phyloP scores from a whole-genome alignment of 1,139 yeast genomes.

The Yamadazyma atlantica region DNA sequence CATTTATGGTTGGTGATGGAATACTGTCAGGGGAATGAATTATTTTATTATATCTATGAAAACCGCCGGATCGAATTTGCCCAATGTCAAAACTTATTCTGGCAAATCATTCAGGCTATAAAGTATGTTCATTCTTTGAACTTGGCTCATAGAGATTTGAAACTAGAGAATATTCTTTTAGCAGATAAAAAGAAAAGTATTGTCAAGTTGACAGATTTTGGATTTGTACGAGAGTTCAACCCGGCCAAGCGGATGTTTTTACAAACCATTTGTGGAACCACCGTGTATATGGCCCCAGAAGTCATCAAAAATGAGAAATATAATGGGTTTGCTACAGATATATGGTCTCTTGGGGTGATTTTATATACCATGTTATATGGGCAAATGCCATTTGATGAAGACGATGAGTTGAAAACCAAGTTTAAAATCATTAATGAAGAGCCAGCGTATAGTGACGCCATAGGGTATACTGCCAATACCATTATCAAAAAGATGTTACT shows the following conservation, averaged over 20 bases:
- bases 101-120: slow-evolving; percentile 81
- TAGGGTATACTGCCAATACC: slow-evolving; percentile 48
- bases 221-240: slow-evolving; percentile 80
- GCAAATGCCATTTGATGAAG: slow-evolving; percentile 89
- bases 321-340: slow-evolving; percentile 79
- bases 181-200: slow-evolving; percentile 58
- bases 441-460: slow-evolving; percentile 52
- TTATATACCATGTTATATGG: slow-evolving; percentile 87
- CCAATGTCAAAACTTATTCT: slow-evolving; percentile 61
- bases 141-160: slow-evolving; percentile 87
- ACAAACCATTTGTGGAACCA: slow-evolving; percentile 90
- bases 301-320: slow-evolving; percentile 66
- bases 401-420: slow-evolving; percentile 64
- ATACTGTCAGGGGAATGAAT: slow-evolving; percentile 86
- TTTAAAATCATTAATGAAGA: slow-evolving; percentile 61
- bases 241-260: slow-evolving; percentile 53
- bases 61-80: slow-evolving; percentile 52
- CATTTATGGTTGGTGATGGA: slow-evolving; percentile 87
- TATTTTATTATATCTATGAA: slow-evolving; percentile 70
- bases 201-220: slow-evolving; percentile 86
- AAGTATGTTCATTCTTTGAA: slow-evolving; percentile 80
- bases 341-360: slow-evolving; percentile 94
- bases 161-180: slow-evolving; percentile 78
- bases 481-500: slow-evolving; percentile 56
- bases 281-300: slow-evolving; percentile 97